Conservation (phyloP, 768 basidiomycete genomes). For the Tricholoma bakamatsutake region DNA sequence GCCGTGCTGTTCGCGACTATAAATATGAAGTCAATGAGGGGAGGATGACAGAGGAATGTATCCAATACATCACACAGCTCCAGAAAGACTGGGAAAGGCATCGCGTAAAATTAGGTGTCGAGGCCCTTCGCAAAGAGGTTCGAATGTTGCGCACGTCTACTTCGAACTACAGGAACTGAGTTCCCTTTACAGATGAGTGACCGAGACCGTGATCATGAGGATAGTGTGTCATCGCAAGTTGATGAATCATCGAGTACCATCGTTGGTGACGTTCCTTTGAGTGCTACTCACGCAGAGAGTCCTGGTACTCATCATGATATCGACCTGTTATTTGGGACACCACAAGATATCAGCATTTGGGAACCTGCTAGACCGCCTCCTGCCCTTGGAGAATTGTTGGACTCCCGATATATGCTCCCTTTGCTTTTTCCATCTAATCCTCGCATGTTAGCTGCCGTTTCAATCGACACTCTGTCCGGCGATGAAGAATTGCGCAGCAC, state of each 20-base stretch:
- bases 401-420: slow-evolving; percentile 91
- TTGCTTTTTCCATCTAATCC: slow-evolving; percentile 79
- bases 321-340: slow-evolving; percentile 75
- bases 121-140: slow-evolving; percentile 81
- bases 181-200: slow-evolving; percentile 49
- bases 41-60: slow-evolving; percentile 91
- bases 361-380: slow-evolving; percentile 74
- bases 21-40: slow-evolving; percentile 92
- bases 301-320: slow-evolving; percentile 49
- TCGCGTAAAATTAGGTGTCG: slow-evolving; percentile 80
- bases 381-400: slow-evolving; percentile 84
- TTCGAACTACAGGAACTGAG: background rate
- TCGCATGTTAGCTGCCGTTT: slow-evolving; percentile 60
- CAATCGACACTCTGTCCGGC: slow-evolving; percentile 18
- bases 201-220: slow-evolving; percentile 64
- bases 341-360: slow-evolving; percentile 63
- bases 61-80: slow-evolving; percentile 88
- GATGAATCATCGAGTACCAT: slow-evolving; percentile 33
- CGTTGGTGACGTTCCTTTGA: slow-evolving; percentile 28
- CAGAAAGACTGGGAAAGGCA: slow-evolving; percentile 98
- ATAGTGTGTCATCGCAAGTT: slow-evolving; percentile 42
- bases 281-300: slow-evolving; percentile 28
- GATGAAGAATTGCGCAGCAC: slow-evolving; percentile 20
- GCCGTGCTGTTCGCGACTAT: slow-evolving; percentile 88
- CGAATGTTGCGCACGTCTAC: slow-evolving; percentile 1